Percentiles rank a stretch among this genome's conserved stretches.
Evolutionary conservation across 352 stramenopile species (phyloP).

Genomic region (Globisporangium irregulare): DNA sequence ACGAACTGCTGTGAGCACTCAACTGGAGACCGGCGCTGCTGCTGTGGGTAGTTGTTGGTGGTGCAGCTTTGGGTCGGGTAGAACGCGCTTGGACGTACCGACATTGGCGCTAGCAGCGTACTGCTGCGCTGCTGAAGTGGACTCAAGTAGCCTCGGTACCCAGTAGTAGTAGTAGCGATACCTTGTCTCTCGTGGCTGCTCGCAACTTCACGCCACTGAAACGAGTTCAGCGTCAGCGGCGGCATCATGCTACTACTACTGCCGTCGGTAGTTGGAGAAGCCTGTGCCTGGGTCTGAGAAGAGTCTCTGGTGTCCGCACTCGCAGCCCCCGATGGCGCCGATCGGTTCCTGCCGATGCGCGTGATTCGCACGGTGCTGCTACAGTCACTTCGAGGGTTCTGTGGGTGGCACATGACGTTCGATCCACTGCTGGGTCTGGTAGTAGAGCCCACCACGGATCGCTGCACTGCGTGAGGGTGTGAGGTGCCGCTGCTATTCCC

Average conservation of each 20-base stretch:
- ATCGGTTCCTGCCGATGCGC: slow-evolving; percentile 8
- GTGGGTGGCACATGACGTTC: slow-evolving; percentile 8
- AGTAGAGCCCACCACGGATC: slow-evolving; percentile 1
- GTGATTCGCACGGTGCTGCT: slow-evolving; percentile 4
- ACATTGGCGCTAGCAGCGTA: neutral
- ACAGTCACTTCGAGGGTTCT: neutral
- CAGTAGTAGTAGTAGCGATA: too few species aligned
- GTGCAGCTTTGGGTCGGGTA: neutral
- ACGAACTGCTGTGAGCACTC: neutral
- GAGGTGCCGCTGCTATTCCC: neutral
- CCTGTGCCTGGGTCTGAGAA: neutral
- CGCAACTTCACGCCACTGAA: slow-evolving; percentile 5
- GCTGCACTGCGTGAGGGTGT: neutral
- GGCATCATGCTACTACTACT: neutral
- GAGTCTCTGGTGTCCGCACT: neutral
- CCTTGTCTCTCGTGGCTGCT: neutral
- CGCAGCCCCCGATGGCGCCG: neutral
- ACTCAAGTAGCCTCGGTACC: neutral
- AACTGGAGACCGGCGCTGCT: neutral
- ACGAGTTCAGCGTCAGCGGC: slow-evolving; percentile 3
- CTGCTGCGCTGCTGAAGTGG: neutral
- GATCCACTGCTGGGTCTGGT: neutral
- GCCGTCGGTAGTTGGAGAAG: neutral
- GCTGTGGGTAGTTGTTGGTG: neutral
- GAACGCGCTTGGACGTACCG: neutral